Percentiles rank a stretch among this genome's conserved stretches.
Evolutionary conservation across 805 yeast genomes (phyloP).

Genomic region (Yamadazyma laniorum): DNA sequence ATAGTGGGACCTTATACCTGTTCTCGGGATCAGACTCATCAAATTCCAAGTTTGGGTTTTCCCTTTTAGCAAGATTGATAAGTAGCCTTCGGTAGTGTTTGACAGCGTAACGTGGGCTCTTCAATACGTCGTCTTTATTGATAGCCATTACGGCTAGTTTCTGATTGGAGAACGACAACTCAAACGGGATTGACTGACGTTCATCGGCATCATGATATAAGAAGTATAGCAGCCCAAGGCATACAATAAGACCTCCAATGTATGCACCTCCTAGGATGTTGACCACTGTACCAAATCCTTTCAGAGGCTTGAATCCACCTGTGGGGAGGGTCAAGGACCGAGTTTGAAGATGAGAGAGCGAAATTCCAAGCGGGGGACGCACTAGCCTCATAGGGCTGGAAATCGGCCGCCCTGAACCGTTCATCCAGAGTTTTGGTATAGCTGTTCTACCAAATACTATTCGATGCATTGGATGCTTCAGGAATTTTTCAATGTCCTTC

Average conservation of each 20-base stretch:
- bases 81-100: slow-evolving; percentile 42
- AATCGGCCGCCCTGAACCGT: too few relatives aligned
- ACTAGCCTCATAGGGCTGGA: too few relatives aligned
- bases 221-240: slow-evolving; percentile 37
- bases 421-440: not conserved
- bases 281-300: slow-evolving; percentile 30
- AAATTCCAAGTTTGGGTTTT: slow-evolving; percentile 23
- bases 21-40: slow-evolving; percentile 24
- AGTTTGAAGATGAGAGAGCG: not conserved
- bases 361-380: too few relatives aligned
- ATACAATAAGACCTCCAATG: slow-evolving; percentile 39
- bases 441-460: not conserved
- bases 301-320: slow-evolving; percentile 17
- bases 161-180: slow-evolving; percentile 31
- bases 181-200: slow-evolving; percentile 41
- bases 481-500: too few relatives aligned
- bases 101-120: slow-evolving; percentile 41
- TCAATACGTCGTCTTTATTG: slow-evolving; percentile 43
- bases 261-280: slow-evolving; percentile 44
- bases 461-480: too few relatives aligned
- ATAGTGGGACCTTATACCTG: slow-evolving; percentile 32
- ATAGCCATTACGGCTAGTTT: slow-evolving; percentile 40
- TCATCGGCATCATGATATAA: slow-evolving; percentile 39
- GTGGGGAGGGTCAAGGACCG: slow-evolving; percentile 18
- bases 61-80: slow-evolving; percentile 31